A percentile compares a stretch with the other conserved stretches of the same genome.
Conservation (phyloP, 208 protist genomes). For the Acanthamoeba culbertsoni region DNA sequence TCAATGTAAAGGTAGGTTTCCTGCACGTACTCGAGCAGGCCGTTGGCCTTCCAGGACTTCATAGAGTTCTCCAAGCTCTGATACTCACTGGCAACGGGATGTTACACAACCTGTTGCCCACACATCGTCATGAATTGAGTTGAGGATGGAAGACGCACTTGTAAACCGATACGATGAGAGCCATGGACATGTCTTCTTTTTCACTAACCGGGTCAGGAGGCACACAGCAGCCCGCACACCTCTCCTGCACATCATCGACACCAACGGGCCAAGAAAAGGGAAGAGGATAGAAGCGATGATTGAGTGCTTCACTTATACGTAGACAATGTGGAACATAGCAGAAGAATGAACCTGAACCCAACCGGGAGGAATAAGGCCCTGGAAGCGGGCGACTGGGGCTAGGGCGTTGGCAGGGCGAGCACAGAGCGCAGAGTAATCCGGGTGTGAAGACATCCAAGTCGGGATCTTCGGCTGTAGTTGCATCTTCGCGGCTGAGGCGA, state of each 20-base stretch:
- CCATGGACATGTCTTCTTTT: neutral
- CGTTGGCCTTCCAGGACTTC: neutral
- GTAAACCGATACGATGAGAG: neutral
- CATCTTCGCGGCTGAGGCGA: neutral
- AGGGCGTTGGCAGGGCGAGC: neutral
- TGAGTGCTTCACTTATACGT: too few relatives aligned
- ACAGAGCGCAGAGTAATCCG: neutral
- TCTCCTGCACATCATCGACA: neutral
- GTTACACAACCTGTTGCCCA: too few relatives aligned
- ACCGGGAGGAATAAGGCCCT: neutral
- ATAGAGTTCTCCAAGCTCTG: neutral
- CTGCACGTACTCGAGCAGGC: constrained; percentile 10
- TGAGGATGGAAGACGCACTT: neutral
- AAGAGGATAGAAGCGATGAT: neutral
- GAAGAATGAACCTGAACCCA: neutral
- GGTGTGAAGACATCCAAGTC: constrained; percentile 12
- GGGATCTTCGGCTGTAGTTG: neutral
- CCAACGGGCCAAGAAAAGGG: neutral
- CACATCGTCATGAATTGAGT: too few relatives aligned
- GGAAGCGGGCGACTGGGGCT: neutral
- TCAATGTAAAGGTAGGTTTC: neutral
- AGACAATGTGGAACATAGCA: neutral
- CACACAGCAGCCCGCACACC: neutral
- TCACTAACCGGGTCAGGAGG: neutral
- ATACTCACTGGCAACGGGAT: neutral